A percentile compares a stretch with the other conserved stretches of the same genome.
Evolutionary conservation across 768 basidiomycete species (phyloP).

Genomic region (Cyclocybe aegerita): DNA sequence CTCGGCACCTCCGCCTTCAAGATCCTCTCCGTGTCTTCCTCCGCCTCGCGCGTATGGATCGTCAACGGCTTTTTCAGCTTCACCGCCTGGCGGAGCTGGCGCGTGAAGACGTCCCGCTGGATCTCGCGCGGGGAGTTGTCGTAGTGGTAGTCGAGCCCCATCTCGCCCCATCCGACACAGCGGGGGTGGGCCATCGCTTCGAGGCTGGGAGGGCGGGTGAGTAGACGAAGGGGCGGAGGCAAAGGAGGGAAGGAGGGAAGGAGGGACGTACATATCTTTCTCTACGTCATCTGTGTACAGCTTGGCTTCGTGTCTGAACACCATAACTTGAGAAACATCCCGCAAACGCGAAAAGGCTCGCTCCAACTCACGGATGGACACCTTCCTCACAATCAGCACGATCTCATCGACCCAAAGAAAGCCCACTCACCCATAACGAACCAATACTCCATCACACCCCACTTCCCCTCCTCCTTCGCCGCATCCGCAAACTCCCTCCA

Average conservation of each 20-base stretch:
- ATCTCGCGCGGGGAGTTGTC: constrained; percentile 70
- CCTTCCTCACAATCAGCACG: constrained; percentile 36
- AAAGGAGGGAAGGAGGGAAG: background rate
- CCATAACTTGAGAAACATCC: background rate
- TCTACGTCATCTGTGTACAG: constrained; percentile 69
- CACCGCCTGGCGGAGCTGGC: constrained; percentile 72
- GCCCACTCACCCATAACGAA: constrained; percentile 71
- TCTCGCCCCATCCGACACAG: constrained; percentile 89
- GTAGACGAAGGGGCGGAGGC: background rate
- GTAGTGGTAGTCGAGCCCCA: constrained; percentile 86
- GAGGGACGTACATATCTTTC: constrained; percentile 53
- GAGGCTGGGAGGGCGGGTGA: constrained; percentile 37
- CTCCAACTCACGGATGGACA: constrained; percentile 63
- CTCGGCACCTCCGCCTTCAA: constrained; percentile 74
- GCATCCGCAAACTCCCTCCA: constrained; percentile 80
- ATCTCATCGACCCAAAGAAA: background rate
- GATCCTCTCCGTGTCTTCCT: constrained; percentile 78
- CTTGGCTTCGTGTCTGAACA: constrained; percentile 65
- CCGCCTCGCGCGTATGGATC: constrained; percentile 86
- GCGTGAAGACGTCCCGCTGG: constrained; percentile 63
- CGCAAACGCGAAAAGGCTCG: background rate
- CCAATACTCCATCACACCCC: constrained; percentile 77
- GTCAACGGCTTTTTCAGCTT: constrained; percentile 73
- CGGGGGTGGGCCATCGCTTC: constrained; percentile 78
- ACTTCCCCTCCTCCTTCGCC: constrained; percentile 56